A percentile compares a stretch with the other conserved stretches of the same genome.
Conservation (phyloP, 2,329 filamentous ascomycete genomes). For the Phyllachora maydis region DNA sequence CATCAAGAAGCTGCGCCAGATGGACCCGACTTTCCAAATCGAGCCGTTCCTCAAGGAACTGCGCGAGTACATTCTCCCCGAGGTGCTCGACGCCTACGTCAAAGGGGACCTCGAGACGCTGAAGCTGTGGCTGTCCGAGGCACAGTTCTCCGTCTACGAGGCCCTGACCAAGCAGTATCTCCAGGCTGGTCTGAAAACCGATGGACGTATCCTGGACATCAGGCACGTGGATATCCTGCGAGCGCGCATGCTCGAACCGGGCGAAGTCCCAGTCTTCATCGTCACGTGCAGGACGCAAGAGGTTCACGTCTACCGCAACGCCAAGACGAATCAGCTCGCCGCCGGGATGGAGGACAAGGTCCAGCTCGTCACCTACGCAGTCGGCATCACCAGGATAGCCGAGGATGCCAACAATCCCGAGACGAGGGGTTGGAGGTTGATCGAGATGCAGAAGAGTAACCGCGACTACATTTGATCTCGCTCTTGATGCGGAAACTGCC, state of each 20-base stretch:
- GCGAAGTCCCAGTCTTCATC: conserved; percentile 88
- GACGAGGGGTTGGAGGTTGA: conserved; percentile 89
- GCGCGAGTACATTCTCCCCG: conserved; percentile 91
- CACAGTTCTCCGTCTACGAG: conserved; percentile 90
- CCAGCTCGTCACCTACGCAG: conserved; percentile 93
- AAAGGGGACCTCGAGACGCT: conserved; percentile 84
- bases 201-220: conserved; percentile 89
- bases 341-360: conserved; percentile 98
- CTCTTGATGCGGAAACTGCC: neutral
- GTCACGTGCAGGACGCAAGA: conserved; percentile 93
- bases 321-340: conserved; percentile 73
- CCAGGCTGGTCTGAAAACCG: conserved; percentile 77
- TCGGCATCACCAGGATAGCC: conserved; percentile 80
- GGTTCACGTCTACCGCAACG: conserved; percentile 89
- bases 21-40: conserved; percentile 87
- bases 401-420: conserved; percentile 96
- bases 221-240: conserved; percentile 76
- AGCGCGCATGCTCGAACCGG: conserved; percentile 63
- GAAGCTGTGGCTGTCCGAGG: conserved; percentile 88
- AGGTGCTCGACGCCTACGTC: conserved; percentile 94
- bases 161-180: conserved; percentile 96
- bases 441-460: conserved; percentile 96
- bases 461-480: conserved; percentile 52
- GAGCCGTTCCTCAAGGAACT: conserved; percentile 91
- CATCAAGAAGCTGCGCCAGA: conserved; percentile 92